These are phyloP conservation scores for Gracilaria gracilis DNA, from an alignment of 23 red algal species.

Conservation along the genomic window DNA sequence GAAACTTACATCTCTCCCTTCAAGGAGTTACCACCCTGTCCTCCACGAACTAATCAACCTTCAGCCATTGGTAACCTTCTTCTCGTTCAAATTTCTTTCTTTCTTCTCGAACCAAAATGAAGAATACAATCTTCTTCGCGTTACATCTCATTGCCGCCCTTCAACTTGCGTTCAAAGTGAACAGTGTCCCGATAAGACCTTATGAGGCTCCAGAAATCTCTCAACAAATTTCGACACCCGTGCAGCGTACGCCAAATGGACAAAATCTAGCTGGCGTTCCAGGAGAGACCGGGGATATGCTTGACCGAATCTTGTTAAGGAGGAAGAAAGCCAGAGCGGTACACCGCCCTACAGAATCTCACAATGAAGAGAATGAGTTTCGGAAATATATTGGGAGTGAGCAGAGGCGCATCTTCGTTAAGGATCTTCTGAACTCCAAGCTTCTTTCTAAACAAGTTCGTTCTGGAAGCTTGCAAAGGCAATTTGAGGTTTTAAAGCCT, in stretches of 20 bases:
- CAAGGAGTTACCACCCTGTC: background rate
- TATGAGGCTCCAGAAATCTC: background rate
- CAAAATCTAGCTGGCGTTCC: background rate
- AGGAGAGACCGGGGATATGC: background rate
- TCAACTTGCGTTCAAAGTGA: background rate
- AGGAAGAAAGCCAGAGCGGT: background rate
- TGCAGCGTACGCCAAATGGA: too few species aligned
- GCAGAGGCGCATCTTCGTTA: background rate
- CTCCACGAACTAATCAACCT: background rate
- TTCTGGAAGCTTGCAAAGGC: background rate
- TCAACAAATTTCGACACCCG: background rate
- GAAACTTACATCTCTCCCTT: background rate
- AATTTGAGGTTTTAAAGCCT: constrained; percentile 1
- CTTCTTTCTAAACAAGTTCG: background rate
- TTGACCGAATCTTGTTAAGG: background rate
- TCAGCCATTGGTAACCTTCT: background rate
- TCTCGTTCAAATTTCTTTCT: background rate
- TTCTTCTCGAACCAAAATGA: background rate
- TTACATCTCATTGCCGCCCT: background rate
- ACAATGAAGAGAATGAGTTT: constrained; percentile 1
- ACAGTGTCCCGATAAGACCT: background rate
- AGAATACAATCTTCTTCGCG: background rate
- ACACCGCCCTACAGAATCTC: background rate
- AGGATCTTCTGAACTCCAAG: background rate
- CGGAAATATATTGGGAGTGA: constrained; percentile 3